Evolutionary conservation across 2,329 filamentous ascomycete genomes (phyloP).

Genomic region (Chaetomiaceae sp.): DNA sequence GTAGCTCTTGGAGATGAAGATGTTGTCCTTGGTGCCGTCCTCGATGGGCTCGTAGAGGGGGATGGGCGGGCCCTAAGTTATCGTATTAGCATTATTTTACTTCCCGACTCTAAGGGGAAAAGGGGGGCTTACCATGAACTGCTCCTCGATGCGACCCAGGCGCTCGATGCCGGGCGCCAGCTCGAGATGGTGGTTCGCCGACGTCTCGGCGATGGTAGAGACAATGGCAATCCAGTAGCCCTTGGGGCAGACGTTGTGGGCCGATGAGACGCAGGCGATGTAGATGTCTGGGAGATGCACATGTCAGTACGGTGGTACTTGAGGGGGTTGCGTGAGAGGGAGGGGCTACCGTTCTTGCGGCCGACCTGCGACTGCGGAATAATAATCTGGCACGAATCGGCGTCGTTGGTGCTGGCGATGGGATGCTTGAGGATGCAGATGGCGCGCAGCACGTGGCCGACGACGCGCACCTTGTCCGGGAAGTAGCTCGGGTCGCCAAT

Average conservation of each 20-base stretch:
- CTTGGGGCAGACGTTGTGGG: conserved; percentile 98
- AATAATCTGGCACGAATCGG: conserved; percentile 90
- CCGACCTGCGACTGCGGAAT: conserved; percentile 97
- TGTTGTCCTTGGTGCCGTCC: conserved; percentile 77
- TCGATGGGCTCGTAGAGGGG: conserved; percentile 89
- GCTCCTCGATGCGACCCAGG: conserved; percentile 90
- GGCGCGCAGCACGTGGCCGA: conserved; percentile 87
- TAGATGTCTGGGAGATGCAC: conserved; percentile 70
- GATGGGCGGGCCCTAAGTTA: conserved; percentile 66
- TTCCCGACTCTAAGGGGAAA: not conserved
- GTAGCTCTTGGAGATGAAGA: conserved; percentile 98
- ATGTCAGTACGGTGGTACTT: not conserved
- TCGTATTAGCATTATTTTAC: not conserved
- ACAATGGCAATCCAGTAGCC: conserved; percentile 99
- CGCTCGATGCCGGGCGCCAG: conserved; percentile 88
- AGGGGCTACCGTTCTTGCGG: conserved; percentile 78
- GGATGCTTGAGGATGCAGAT: conserved; percentile 98
- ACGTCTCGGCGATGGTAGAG: conserved; percentile 89
- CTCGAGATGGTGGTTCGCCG: conserved; percentile 92
- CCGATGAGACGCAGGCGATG: conserved; percentile 89
- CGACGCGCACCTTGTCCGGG: conserved; percentile 78
- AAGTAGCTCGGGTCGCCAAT: conserved; percentile 97
- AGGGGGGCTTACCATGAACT: conserved; percentile 69
- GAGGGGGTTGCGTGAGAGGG: not conserved
- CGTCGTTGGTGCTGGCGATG: conserved; percentile 79